Evolutionary conservation across 1,139 yeast genomes (phyloP).

Genomic region (Arxiozyma telluris): DNA sequence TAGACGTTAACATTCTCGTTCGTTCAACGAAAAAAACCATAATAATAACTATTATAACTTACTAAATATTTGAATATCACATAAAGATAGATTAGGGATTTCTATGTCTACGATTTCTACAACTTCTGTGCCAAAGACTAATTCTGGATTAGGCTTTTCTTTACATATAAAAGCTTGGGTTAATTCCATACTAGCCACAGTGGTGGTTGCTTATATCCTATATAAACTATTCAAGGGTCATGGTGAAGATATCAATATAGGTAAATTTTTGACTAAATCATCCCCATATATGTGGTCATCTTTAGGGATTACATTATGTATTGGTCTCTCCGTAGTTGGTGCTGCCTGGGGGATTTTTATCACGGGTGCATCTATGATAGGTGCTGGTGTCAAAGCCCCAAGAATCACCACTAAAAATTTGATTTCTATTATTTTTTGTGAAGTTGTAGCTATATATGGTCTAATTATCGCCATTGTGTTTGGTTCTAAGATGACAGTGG

Average conservation of each 20-base stretch:
- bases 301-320: constrained; percentile 84
- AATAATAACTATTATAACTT: too few relatives aligned
- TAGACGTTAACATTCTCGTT: too few relatives aligned
- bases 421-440: constrained; percentile 96
- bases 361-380: constrained; percentile 89
- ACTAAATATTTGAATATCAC: too few relatives aligned
- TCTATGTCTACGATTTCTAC: background rate
- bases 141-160: background rate
- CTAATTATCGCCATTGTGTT: constrained; percentile 97
- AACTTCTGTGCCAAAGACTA: background rate
- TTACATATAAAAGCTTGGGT: constrained; percentile 2
- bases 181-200: constrained; percentile 4
- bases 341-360: constrained; percentile 99
- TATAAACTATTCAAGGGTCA: constrained; percentile 85
- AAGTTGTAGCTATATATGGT: constrained; percentile 98
- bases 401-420: constrained; percentile 94
- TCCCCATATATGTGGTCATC: constrained; percentile 98
- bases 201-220: constrained; percentile 25
- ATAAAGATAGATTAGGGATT: background rate
- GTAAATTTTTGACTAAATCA: constrained; percentile 72
- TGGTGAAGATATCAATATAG: constrained; percentile 85
- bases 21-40: too few relatives aligned
- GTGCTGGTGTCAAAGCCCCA: constrained; percentile 98
- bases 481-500: constrained; percentile 80
- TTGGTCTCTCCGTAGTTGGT: constrained; percentile 91